Evolutionary conservation across 1,284 basidiomycete genomes (phyloP), one percentile per base, ranked within the genome.

Genomic region (Moesziomyces globuligerus): DNA sequence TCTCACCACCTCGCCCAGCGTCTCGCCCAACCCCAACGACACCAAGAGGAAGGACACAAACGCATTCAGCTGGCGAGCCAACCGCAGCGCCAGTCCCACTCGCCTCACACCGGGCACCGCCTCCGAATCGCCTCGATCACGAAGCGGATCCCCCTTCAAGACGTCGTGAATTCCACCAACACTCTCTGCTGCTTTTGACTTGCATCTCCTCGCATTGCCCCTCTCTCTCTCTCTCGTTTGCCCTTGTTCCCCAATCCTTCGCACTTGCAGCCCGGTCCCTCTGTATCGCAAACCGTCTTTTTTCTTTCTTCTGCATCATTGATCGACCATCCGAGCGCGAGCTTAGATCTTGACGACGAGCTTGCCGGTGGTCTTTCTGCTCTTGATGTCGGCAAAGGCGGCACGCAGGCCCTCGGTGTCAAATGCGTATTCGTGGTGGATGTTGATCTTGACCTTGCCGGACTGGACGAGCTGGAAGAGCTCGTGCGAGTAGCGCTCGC

Each of bases 361-460:
- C 58, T 79, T 79, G 15, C 77, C 77, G 18, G 64, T 78, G 20
- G 77, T 78, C 29, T 56, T 66, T 21, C 77, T 48, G 8, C 57
- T 55, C 74, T 82, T 87, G 59, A 97, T 86, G 80, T 96, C 94
- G 3, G 81, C 85, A 75, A 98, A 94, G 0, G 93, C 89, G 71
- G 90, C 86, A 65, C 85, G 86, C 7, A 90, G 88, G 0, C 92
- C 93, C 57, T 94, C 90, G 0, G 88, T 87, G 0, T 90, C 89
- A 84, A 98, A 93, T 0, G 88, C 87, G 74, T 96, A 98, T 59
- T 83, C 82, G 24, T 76, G 73, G 83, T 89, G 88, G 17, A 94
- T 85, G 42, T 87, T 86, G 53, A 91, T 86, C 81, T 90, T 90
- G 72, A 98, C 76, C 0, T 84, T 84, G 0, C 89, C 90, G 7